Evolutionary conservation across 2,329 filamentous ascomycete genomes (phyloP).

Genomic region (Graphiopsis chlorocephala): DNA sequence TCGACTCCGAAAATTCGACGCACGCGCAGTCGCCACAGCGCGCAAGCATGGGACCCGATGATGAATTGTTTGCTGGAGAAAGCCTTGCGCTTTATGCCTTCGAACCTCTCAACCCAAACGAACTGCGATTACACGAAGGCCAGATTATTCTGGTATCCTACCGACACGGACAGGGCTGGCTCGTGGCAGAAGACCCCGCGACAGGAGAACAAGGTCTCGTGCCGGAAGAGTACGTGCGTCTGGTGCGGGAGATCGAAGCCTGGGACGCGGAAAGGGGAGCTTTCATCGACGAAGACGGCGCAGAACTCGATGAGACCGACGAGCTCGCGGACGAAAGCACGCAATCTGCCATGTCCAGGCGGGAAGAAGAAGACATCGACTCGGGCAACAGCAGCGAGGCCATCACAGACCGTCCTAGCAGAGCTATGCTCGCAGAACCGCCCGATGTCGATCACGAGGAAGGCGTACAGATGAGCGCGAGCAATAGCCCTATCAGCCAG

Average conservation of each 20-base stretch:
- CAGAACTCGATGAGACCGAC: conserved; percentile 12
- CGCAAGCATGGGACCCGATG: conserved; percentile 55
- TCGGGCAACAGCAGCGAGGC: conserved; percentile 15
- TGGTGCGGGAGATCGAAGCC: conserved; percentile 89
- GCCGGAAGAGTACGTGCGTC: conserved; percentile 90
- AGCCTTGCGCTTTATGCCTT: conserved; percentile 96
- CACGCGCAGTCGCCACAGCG: conserved; percentile 26
- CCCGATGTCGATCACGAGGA: conserved; percentile 13
- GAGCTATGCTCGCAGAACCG: conserved; percentile 11
- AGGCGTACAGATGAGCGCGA: conserved; percentile 8
- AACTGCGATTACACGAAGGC: conserved; percentile 85
- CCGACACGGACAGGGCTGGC: conserved; percentile 92
- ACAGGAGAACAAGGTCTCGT: conserved; percentile 92
- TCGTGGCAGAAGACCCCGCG: conserved; percentile 93
- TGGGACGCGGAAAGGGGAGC: conserved; percentile 80
- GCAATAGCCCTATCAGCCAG: neutral
- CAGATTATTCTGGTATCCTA: conserved; percentile 97
- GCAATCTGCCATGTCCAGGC: neutral
- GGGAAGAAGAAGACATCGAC: neutral
- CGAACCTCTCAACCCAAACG: conserved; percentile 91
- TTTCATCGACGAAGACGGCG: conserved; percentile 46
- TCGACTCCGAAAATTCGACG: conserved; percentile 27
- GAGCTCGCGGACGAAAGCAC: conserved; percentile 2
- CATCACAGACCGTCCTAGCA: conserved; percentile 7
- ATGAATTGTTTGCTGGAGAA: conserved; percentile 93